phyloP scores from a whole-genome alignment of 345 rosid species.

The Syzygium aromaticum region DNA sequence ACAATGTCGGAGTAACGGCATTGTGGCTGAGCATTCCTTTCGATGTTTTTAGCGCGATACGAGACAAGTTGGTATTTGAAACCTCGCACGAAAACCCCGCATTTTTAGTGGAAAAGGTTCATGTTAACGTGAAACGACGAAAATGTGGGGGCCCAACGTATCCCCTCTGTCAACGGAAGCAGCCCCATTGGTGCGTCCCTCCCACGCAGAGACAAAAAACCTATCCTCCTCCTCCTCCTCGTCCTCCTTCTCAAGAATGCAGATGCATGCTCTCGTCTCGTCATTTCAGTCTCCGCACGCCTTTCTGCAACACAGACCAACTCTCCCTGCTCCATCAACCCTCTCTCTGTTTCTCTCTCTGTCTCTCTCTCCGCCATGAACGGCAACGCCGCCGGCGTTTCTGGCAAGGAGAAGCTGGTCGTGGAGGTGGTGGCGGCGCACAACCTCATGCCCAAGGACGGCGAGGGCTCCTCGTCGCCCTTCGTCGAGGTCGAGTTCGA shows the following conservation, averaged over 20 bases:
- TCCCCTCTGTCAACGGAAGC: background rate
- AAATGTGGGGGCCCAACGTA: background rate
- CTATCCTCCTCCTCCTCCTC: background rate
- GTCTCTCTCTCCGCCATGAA: background rate
- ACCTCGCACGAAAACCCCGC: background rate
- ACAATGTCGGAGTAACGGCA: background rate
- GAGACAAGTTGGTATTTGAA: background rate
- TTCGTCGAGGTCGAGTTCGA: conserved; percentile 70
- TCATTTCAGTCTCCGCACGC: background rate
- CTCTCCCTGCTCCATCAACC: background rate
- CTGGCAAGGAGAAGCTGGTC: conserved; percentile 48
- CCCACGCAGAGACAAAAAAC: background rate
- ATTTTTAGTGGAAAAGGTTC: background rate
- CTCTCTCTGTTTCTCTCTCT: background rate
- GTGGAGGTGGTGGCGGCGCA: conserved; percentile 65
- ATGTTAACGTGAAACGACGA: background rate
- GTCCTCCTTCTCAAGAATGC: background rate
- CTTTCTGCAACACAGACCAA: background rate
- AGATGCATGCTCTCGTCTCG: background rate
- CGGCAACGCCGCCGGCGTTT: background rate
- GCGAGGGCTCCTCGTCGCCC: conserved; percentile 68
- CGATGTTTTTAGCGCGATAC: background rate
- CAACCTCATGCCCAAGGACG: conserved; percentile 76
- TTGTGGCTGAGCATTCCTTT: background rate
- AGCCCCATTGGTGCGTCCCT: background rate